Conservation (phyloP, 2,329 filamentous ascomycete species). For the Phaeosphaeria sp. region DNA sequence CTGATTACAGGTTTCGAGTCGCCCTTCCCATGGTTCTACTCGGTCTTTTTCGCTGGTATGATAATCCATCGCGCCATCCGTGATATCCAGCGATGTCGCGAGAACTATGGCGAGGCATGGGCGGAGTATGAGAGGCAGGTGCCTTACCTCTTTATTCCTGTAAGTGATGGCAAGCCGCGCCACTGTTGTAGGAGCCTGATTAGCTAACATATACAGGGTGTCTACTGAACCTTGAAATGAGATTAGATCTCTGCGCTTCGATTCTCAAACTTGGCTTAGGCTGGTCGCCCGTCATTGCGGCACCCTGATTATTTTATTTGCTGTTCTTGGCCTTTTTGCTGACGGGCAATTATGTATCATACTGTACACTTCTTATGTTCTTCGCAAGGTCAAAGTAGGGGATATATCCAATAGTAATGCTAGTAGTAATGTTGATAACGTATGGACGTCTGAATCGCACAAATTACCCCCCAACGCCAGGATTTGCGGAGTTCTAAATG, state of each 20-base stretch:
- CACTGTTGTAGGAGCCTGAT: neutral
- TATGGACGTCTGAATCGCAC: neutral
- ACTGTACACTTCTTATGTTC: constrained; percentile 14
- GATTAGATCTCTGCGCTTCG: neutral
- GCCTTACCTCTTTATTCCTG: constrained; percentile 84
- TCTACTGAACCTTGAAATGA: constrained; percentile 12
- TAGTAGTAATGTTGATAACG: constrained; percentile 27
- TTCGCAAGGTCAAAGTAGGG: constrained; percentile 8
- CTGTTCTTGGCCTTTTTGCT: constrained; percentile 3
- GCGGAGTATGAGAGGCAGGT: constrained; percentile 79
- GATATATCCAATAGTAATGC: constrained; percentile 15
- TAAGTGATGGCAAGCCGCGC: constrained; percentile 19
- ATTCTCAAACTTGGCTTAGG: neutral
- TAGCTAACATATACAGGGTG: constrained; percentile 6
- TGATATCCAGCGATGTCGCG: constrained; percentile 76
- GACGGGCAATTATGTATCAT: constrained; percentile 17
- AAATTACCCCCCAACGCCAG: neutral
- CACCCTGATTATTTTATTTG: constrained; percentile 3
- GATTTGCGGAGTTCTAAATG: neutral
- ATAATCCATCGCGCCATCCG: constrained; percentile 78
- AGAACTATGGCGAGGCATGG: constrained; percentile 85
- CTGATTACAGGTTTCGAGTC: constrained; percentile 81
- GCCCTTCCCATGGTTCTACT: constrained; percentile 90
- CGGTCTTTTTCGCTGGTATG: constrained; percentile 80
- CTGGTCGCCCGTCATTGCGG: constrained; percentile 1